Evolutionary conservation across 176 grass and related monocot genomes (phyloP), one percentile per base, ranked within the genome.

Genomic region (Guadua angustifolia): DNA sequence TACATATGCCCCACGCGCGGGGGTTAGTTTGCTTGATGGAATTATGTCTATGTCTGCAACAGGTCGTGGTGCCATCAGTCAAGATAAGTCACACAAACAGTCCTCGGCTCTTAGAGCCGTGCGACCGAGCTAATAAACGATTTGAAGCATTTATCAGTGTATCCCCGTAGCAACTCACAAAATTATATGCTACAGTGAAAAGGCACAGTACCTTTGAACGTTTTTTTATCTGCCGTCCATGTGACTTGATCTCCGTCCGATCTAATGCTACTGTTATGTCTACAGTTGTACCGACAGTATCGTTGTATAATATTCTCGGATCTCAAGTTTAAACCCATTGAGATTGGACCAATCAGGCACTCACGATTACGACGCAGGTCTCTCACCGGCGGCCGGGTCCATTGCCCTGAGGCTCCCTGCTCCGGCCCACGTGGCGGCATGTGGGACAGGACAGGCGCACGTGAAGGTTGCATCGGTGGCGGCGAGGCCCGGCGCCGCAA

Each of bases 391-490:
- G 4, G 15, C n/a, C 26, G 47, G 9, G 70, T 49, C n/a, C n/a
- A 4, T 10, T 5, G 40, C 66, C 35, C 18, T 2, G 43, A 71
- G n/a, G 21, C 8, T 17, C 32, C 70, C 69, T 24, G 51, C 38
- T 4, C 12, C 21, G 29, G 24, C 19, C 21, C 81, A 57, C 65
- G 50, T 68, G 66, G 66, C 15, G 35, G 61, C 82, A 84, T 66
- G 71, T 75, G 71, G 45, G 82, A 38, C 45, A 42, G 19, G n/a
- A 6, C 72, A 9, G 33, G 46, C n/a, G 73, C 82, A 84, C 73
- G 83, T 78, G 83, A 69, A 77, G 70, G 32, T 5, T 2, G 18
- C 52, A 24, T 42, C 50, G 32, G 38, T 9, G 51, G n/a, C 36
- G 19, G 65, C 26, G 65, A 26, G 59, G 73, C 49, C 12, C 22